Evolutionary conservation across 2,329 filamentous ascomycete genomes (phyloP).

Genomic region (Purpureocillium takamizusanense): DNA sequence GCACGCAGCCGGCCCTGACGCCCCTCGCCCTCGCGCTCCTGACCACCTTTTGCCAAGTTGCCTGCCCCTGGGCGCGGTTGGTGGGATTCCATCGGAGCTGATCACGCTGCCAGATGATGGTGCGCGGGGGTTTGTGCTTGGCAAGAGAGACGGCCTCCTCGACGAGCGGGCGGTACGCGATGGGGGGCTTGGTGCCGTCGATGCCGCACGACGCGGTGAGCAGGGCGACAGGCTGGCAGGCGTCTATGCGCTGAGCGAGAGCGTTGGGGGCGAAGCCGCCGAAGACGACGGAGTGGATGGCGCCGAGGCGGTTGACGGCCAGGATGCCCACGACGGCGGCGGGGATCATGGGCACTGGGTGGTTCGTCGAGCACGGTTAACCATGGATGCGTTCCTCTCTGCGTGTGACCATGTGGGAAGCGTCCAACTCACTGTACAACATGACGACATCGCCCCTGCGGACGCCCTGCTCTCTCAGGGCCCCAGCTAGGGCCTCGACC

Average conservation of each 20-base stretch:
- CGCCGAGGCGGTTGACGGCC: constrained; percentile 71
- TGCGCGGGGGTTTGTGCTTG: constrained; percentile 60
- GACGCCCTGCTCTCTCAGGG: constrained; percentile 74
- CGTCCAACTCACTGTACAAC: constrained; percentile 61
- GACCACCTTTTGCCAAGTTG: constrained; percentile 71
- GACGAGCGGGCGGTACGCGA: constrained; percentile 70
- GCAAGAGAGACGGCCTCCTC: constrained; percentile 62
- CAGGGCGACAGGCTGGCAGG: constrained; percentile 64
- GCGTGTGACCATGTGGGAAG: too few species aligned
- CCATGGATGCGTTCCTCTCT: too few species aligned
- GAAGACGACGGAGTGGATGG: constrained; percentile 87
- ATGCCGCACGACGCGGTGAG: constrained; percentile 90
- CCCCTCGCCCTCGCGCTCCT: constrained; percentile 60
- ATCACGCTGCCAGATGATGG: constrained; percentile 78
- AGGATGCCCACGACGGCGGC: constrained; percentile 80
- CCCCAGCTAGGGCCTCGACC: constrained; percentile 74
- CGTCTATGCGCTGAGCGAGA: constrained; percentile 81
- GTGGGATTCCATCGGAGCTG: constrained; percentile 65
- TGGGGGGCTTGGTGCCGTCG: constrained; percentile 72
- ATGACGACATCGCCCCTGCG: constrained; percentile 78
- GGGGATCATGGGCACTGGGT: constrained; percentile 86
- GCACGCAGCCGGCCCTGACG: constrained; percentile 63
- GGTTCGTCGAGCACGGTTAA: too few species aligned
- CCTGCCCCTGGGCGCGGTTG: constrained; percentile 57
- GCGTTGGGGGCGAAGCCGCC: constrained; percentile 79